Evolutionary conservation across 768 basidiomycete species (phyloP), one percentile per base, ranked within the genome.

Genomic region (Udeniomyces megalosporus): DNA sequence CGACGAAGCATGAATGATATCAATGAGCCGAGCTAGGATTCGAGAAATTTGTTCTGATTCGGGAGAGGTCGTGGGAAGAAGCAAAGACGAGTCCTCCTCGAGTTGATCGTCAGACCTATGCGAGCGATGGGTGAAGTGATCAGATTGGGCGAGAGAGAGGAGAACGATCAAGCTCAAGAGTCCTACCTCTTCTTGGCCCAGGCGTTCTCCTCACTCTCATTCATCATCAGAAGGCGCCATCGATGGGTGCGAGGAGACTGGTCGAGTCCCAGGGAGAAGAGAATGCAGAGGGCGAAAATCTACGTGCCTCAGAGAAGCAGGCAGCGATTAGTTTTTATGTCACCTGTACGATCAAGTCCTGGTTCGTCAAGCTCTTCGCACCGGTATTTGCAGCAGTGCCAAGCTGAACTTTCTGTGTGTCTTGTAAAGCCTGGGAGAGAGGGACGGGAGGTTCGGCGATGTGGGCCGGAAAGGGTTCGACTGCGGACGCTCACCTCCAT

Each of bases 151-250:
- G 2, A 14, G 29, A 38, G 47, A 14, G 28, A 31, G 32, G 32
- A 49, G 22, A 42, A 42, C 10, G 10, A 17, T 42, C 1, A 31
- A n/a, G 44, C 47, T 47, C 46, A 10, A n/a, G 28, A 31, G 35
- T 32, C 62, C 24, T 12, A 65, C 75, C 75, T 72, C 35, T 72
- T 66, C 12, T 71, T 68, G 0, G 73, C 71, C 77, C 77, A 77
- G n/a, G 74, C 72, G 56, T 74, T 66, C 67, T 77, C 77, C 61
- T 78, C 77, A 28, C 68, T 48, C 60, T 77, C 75, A 2, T 71
- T 73, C 76, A 78, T 76, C 34, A 78, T 64, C 42, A 78, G 64
- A 35, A 78, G 60, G n/a, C 77, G 66, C 77, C 77, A 78, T 64
- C 77, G 63, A 2, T 72, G 67, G 0, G 76, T 76, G 10, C 68